These are phyloP conservation scores for Adansonia digitata DNA, from an alignment of 345 rosid species.

Conservation along the genomic window DNA sequence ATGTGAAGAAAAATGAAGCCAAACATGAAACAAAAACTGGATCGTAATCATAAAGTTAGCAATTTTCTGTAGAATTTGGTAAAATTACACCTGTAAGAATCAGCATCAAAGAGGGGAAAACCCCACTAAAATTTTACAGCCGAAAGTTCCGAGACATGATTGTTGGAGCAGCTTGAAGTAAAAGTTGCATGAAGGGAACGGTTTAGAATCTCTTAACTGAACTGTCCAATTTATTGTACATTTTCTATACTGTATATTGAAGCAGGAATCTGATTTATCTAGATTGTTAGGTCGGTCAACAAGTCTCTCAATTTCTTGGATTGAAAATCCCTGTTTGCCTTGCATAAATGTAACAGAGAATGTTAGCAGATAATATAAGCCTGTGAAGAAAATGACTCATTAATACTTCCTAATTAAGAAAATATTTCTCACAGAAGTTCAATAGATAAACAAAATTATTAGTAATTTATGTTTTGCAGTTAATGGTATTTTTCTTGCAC, in stretches of 20 bases:
- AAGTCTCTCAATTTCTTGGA: constrained; percentile 32
- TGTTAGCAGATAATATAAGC: background rate
- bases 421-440: background rate
- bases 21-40: background rate
- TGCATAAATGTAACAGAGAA: background rate
- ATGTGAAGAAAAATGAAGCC: background rate
- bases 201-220: background rate
- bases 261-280: background rate
- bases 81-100: background rate
- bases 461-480: background rate
- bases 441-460: background rate
- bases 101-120: background rate
- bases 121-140: background rate
- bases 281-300: constrained; percentile 27
- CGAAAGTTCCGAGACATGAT: background rate
- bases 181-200: constrained; percentile 5
- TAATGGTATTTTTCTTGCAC: no score
- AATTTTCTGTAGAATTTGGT: background rate
- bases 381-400: background rate
- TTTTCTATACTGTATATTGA: background rate
- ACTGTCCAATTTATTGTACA: background rate
- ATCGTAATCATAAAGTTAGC: background rate
- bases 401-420: no score
- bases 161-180: background rate
- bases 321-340: constrained; percentile 28